These are phyloP conservation scores for Clonostachys solani DNA, from an alignment of 2,329 filamentous ascomycete genomes.

Conservation along the genomic window DNA sequence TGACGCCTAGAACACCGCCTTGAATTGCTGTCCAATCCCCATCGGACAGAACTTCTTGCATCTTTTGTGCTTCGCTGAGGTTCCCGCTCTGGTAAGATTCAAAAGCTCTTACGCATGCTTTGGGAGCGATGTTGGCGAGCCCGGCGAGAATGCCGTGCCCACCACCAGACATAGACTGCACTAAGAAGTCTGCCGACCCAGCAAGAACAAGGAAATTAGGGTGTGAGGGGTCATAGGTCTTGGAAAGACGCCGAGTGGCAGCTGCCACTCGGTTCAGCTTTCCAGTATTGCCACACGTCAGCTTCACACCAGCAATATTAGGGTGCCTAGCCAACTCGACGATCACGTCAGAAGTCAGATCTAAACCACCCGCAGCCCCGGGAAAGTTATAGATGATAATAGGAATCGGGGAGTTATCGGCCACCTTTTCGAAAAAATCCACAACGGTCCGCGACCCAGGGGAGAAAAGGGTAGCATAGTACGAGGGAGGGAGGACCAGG, in stretches of 20 bases:
- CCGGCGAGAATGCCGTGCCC: conserved; percentile 35
- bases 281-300: conserved; percentile 63
- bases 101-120: conserved; percentile 26
- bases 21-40: conserved; percentile 21
- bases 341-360: conserved; percentile 57
- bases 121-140: conserved; percentile 30
- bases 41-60: conserved; percentile 24
- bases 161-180: conserved; percentile 31
- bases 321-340: conserved; percentile 40
- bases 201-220: conserved; percentile 28
- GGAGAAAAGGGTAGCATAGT: conserved; percentile 68
- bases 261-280: conserved; percentile 50
- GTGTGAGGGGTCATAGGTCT: conserved; percentile 2
- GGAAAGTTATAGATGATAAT: conserved; percentile 66
- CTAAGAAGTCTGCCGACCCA: conserved; percentile 35
- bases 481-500: conserved; percentile 71
- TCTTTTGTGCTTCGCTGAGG: conserved; percentile 23
- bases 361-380: conserved; percentile 53
- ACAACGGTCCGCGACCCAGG: conserved; percentile 28
- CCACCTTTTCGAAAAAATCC: conserved; percentile 61
- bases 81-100: conserved; percentile 22
- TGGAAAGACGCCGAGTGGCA: conserved; percentile 5
- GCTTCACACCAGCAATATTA: conserved; percentile 61
- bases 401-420: conserved; percentile 54
- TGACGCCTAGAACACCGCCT: conserved; percentile 18